Evolutionary conservation across 2,329 filamentous ascomycete genomes (phyloP).

Genomic region (Lecanicillium sp.): DNA sequence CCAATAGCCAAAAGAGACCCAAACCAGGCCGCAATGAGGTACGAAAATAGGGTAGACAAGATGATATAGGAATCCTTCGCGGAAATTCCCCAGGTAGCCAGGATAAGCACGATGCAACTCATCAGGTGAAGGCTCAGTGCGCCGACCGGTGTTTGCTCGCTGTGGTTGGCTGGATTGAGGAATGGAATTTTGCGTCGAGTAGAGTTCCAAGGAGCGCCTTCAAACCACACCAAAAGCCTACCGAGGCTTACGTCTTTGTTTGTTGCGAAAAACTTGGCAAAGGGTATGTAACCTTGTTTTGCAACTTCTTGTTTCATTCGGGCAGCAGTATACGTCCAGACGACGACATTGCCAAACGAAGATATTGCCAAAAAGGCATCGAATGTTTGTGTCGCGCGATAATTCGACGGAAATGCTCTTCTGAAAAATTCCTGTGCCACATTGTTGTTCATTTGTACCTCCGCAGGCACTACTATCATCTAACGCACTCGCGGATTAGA

Average conservation of each 20-base stretch:
- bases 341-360: slow-evolving; percentile 48
- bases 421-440: slow-evolving; percentile 28
- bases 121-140: slow-evolving; percentile 25
- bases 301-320: slow-evolving; percentile 54
- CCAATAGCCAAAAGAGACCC: slow-evolving; percentile 24
- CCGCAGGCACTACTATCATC: slow-evolving; percentile 29
- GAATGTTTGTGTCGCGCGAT: slow-evolving; percentile 27
- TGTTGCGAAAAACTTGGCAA: slow-evolving; percentile 38
- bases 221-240: slow-evolving; percentile 22
- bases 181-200: slow-evolving; percentile 18
- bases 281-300: slow-evolving; percentile 48
- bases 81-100: slow-evolving; percentile 21
- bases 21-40: slow-evolving; percentile 27
- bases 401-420: neutral
- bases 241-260: slow-evolving; percentile 26
- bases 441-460: slow-evolving; percentile 12
- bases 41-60: slow-evolving; percentile 23
- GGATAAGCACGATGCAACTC: slow-evolving; percentile 26
- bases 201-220: slow-evolving; percentile 20
- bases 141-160: slow-evolving; percentile 27
- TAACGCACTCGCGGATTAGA: too few species aligned
- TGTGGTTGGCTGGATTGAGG: slow-evolving; percentile 26
- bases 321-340: slow-evolving; percentile 48
- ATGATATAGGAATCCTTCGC: slow-evolving; percentile 20
- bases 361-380: slow-evolving; percentile 45